A percentile compares a stretch with the other conserved stretches of the same genome.
phyloP scores from a whole-genome alignment of 2,329 filamentous ascomycete species.

The Colletotrichum paranaense region DNA sequence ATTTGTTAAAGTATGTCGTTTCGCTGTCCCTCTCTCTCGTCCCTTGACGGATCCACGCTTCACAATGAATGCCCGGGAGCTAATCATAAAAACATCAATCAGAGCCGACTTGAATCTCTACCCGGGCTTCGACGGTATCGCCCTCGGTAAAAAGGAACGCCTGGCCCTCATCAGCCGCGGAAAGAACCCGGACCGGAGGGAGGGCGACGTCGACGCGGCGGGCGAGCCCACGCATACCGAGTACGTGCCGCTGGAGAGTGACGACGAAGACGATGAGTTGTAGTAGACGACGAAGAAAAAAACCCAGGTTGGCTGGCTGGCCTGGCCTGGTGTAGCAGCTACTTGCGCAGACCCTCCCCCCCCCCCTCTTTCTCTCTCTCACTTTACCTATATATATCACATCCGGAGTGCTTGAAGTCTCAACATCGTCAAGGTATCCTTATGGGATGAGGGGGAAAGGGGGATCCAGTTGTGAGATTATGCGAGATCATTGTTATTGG shows the following conservation, averaged over 20 bases:
- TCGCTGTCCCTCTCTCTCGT: not conserved
- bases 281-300: not conserved
- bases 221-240: conserved; percentile 52
- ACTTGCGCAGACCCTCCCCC: no score
- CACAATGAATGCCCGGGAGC: no score
- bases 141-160: conserved; percentile 62
- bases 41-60: no score
- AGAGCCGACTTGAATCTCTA: conserved; percentile 55
- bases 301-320: no score
- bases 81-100: no score
- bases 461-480: no score
- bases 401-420: no score
- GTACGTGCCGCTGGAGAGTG: not conserved
- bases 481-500: no score
- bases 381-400: no score
- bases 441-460: no score
- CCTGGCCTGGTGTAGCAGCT: no score
- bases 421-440: no score
- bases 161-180: conserved; percentile 50
- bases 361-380: accelerated
- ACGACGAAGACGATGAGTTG: not conserved
- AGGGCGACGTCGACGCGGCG: conserved; percentile 56
- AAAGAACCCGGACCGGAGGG: conserved; percentile 62
- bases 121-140: conserved; percentile 60
- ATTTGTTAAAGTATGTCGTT: conserved; percentile 55